These are phyloP conservation scores for Astrocystis sublimbata DNA, from an alignment of 495 filamentous ascomycete species.

Conservation along the genomic window DNA sequence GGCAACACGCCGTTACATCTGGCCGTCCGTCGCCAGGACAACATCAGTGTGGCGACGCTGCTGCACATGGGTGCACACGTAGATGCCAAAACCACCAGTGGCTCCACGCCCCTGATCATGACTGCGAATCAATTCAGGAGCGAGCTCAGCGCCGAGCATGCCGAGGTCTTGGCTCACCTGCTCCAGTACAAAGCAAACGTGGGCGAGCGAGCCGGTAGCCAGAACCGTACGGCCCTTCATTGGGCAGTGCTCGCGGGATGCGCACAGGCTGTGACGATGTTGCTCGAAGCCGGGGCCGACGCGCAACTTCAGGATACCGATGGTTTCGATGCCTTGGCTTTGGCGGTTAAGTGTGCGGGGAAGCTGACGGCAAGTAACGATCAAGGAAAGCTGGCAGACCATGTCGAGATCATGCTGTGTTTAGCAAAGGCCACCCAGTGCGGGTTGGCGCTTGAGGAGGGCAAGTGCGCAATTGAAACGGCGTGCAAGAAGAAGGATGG, in stretches of 20 bases:
- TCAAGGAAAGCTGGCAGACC: background rate
- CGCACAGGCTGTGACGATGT: background rate
- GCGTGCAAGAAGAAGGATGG: background rate
- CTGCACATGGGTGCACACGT: slow-evolving; percentile 17
- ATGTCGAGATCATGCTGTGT: slow-evolving; percentile 2
- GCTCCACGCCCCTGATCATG: background rate
- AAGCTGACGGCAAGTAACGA: background rate
- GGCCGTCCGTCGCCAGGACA: slow-evolving; percentile 15
- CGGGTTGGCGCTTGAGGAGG: background rate
- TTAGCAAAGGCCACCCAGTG: background rate
- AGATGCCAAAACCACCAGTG: background rate
- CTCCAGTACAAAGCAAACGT: background rate
- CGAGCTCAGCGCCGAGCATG: background rate
- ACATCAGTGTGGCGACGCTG: slow-evolving; percentile 10
- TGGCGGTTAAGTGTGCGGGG: background rate
- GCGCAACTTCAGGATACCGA: background rate
- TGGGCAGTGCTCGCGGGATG: background rate
- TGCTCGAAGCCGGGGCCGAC: background rate
- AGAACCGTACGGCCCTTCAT: background rate
- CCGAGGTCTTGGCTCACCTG: background rate
- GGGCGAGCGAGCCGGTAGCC: background rate
- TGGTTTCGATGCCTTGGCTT: background rate
- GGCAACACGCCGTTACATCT: slow-evolving; percentile 16
- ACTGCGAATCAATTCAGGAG: background rate
- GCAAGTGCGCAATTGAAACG: background rate